Evolutionary conservation across 768 basidiomycete genomes (phyloP), one percentile per base, ranked within the genome.

Genomic region (Cyclocybe cylindracea): DNA sequence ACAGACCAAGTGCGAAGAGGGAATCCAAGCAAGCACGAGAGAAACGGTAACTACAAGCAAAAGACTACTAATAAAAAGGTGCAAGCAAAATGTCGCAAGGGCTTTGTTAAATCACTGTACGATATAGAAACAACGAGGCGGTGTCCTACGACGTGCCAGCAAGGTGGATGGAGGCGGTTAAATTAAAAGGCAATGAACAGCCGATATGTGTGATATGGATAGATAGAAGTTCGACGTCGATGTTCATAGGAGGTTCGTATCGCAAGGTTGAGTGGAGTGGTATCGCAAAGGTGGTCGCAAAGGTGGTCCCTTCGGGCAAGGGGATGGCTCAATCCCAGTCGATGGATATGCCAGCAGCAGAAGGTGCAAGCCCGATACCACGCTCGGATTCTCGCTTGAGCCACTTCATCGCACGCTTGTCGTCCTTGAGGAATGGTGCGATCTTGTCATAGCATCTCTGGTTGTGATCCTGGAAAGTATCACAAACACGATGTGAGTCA

Each of bases 341-440:
- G 57, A 93, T 87, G 46, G 79, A 72, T 54, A 92, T 71, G 48
- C 89, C 89, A 31, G 82, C 88, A 10, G 87, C 85, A 19, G 79
- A 80, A 18, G 83, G 66, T 34, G 86, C 84, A 39, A 92, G 70
- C 38, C 90, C 91, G 53, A 92, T 87, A 29, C 84, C 82, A 40
- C 88, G 82, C 44, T 89, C 83, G 33, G 83, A 80, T 67, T 92
- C 88, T 44, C 87, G 78, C 64, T 83, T 83, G 38, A 94, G 78
- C 87, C 87, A 94, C 61, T 84, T 87, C 61, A 85, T 61, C 11
- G 91, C 91, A 31, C 89, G 83, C 69, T 87, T 87, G 68, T 94
- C 91, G 35, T 88, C 83, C 53, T 83, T 83, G 53, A 94, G 69
- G 50, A 78, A 73, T 1, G 86, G 87, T 53, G 82, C 72, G 31